phyloP scores from a whole-genome alignment of 257 asterid species.

The Nicotiana noctiflora region DNA sequence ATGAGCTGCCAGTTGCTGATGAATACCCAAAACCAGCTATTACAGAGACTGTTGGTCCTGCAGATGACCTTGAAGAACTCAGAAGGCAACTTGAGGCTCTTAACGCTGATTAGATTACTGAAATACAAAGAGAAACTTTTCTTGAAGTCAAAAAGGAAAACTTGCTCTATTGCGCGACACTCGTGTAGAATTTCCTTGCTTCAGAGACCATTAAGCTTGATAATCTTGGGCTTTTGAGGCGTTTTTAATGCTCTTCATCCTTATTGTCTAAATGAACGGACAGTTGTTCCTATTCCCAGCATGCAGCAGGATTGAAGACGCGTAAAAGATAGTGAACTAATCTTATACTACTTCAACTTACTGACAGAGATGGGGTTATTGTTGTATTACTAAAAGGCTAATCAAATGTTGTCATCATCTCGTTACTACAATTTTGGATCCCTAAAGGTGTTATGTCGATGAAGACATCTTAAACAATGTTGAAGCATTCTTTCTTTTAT shows the following conservation, averaged over 20 bases:
- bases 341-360: background rate
- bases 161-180: background rate
- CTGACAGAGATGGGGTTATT: background rate
- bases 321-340: background rate
- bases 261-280: background rate
- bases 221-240: background rate
- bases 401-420: background rate
- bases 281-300: background rate
- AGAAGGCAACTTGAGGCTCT: slow-evolving; percentile 85
- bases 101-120: slow-evolving; percentile 29
- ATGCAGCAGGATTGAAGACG: background rate
- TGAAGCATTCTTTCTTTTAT: background rate
- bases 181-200: background rate
- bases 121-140: background rate
- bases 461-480: background rate
- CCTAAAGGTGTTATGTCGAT: background rate
- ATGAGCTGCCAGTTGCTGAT: slow-evolving; percentile 89
- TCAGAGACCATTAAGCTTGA: background rate
- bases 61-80: slow-evolving; percentile 79
- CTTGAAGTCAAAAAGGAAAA: background rate
- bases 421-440: background rate
- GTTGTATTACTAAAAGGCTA: background rate
- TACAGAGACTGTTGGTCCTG: slow-evolving; percentile 18
- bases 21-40: slow-evolving; percentile 36
- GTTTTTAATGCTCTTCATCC: background rate